phyloP scores from a whole-genome alignment of 139 green algal genomes.

The Chlamydomonas schloesseri region DNA sequence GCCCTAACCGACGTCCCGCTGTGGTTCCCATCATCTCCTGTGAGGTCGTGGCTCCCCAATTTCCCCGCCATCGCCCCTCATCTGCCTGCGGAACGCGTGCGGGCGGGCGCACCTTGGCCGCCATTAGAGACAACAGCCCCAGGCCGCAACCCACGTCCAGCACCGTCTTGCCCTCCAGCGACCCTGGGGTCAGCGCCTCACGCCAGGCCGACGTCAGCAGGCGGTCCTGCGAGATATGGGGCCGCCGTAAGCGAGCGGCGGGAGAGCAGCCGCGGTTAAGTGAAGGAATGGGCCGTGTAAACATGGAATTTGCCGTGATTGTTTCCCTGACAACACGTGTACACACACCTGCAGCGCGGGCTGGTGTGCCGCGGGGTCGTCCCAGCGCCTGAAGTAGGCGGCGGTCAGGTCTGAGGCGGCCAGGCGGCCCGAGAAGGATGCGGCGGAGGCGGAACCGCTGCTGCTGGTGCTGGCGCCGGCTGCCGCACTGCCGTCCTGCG shows the following conservation, averaged over 20 bases:
- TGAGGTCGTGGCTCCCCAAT: too few species aligned
- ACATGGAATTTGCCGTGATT: too few species aligned
- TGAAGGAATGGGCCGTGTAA: too few species aligned
- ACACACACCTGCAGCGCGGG: constrained; percentile 18
- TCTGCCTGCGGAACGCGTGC: neutral
- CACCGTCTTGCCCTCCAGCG: constrained; percentile 54
- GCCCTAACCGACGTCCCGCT: too few species aligned
- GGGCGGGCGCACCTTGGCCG: constrained; percentile 63
- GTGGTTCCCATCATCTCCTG: too few species aligned
- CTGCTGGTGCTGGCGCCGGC: too few species aligned
- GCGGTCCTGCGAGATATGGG: neutral
- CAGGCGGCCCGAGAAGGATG: neutral
- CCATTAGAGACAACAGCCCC: constrained; percentile 88
- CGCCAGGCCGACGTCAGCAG: constrained; percentile 22
- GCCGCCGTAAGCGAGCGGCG: too few species aligned
- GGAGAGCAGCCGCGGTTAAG: too few species aligned
- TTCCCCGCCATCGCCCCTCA: too few species aligned
- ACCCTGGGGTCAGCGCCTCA: neutral
- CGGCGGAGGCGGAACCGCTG: too few species aligned
- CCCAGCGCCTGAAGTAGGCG: constrained; percentile 33
- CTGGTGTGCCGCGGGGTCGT: constrained; percentile 14
- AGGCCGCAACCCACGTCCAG: constrained; percentile 91
- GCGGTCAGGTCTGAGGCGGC: neutral
- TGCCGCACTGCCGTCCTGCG: neutral
- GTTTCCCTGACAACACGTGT: too few species aligned